Evolutionary conservation across 2,329 filamentous ascomycete species (phyloP), one percentile per base, ranked within the genome.

Genomic region (Sporothrix humicola): DNA sequence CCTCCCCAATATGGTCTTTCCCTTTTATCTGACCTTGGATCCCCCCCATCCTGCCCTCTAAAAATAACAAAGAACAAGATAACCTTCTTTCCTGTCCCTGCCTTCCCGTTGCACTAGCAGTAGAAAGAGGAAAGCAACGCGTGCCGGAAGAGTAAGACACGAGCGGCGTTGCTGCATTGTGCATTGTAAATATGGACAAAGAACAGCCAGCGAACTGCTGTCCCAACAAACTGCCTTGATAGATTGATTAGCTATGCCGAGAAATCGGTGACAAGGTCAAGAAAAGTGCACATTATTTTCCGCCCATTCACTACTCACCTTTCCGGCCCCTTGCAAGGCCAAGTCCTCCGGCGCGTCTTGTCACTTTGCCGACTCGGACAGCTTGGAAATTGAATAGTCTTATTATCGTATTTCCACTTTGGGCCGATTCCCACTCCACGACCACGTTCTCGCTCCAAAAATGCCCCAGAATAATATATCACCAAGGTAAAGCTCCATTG

Each of bases 61-160:
- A 69, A 69, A 69, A 69, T 54, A 69, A 58, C 50, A 54, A 56
- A 46, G 50, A 23, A n/a, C 17, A 31, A 69, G 31, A 69, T 69
- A 69, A 58, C 66, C 66, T 69, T 69, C 17, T 56, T 58, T 44
- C 23, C 23, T 58, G 50, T 56, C 50, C 50, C 50, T 46, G 44
- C 17, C 17, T 26, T 56, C 66, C 65, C 65, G 65, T 26, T 31
- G 26, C 66, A 69, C 66, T 69, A 69, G 66, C 66, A 23, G 50
- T 31, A 56, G 20, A 42, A 56, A 66, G 15, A 52, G 42, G n/a
- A 26, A 23, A 23, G 52, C 10, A 20, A 12, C 13, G 63, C 44
- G 59, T n/a, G 20, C 20, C 7, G 63, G 20, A 50, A 48, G 3
- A 17, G 20, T 26, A 31, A 66, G 42, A 50, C 13, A 6, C 44